phyloP scores from a whole-genome alignment of 1,284 basidiomycete species.

The Dichomitus squalens region DNA sequence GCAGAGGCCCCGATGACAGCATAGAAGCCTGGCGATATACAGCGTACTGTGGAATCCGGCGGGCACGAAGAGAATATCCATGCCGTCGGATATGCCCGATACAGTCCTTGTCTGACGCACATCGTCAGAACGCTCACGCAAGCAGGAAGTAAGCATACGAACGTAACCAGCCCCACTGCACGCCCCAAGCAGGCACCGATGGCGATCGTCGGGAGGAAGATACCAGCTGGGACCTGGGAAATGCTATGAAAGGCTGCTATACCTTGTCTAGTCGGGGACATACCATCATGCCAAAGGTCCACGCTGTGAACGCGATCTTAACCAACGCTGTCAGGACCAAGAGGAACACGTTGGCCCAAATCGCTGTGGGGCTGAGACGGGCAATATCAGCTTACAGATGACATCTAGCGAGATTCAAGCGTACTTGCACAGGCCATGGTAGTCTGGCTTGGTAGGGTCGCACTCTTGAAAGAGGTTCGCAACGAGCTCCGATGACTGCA shows the following conservation, averaged over 20 bases:
- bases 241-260: not conserved
- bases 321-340: constrained; percentile 60
- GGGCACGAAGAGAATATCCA: constrained; percentile 74
- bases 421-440: constrained; percentile 76
- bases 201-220: constrained; percentile 74
- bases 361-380: constrained; percentile 54
- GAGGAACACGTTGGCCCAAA: constrained; percentile 68
- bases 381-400: constrained; percentile 3
- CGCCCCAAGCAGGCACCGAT: constrained; percentile 73
- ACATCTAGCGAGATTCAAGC: constrained; percentile 25
- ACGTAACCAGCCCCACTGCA: constrained; percentile 71
- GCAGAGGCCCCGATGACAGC: constrained; percentile 83
- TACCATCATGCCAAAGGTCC: constrained; percentile 81
- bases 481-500: constrained; percentile 70
- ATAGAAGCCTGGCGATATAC: constrained; percentile 82
- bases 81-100: constrained; percentile 60
- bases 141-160: constrained; percentile 26
- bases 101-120: constrained; percentile 57
- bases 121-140: not conserved
- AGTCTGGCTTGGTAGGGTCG: constrained; percentile 63
- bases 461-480: constrained; percentile 77
- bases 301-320: constrained; percentile 66
- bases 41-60: constrained; percentile 65
- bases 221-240: constrained; percentile 67
- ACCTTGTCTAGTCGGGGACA: constrained; percentile 12